Base-by-base conservation (phyloP, 2,329 filamentous ascomycete genomes). In the Ceratocystis diversiconidia region DNA sequence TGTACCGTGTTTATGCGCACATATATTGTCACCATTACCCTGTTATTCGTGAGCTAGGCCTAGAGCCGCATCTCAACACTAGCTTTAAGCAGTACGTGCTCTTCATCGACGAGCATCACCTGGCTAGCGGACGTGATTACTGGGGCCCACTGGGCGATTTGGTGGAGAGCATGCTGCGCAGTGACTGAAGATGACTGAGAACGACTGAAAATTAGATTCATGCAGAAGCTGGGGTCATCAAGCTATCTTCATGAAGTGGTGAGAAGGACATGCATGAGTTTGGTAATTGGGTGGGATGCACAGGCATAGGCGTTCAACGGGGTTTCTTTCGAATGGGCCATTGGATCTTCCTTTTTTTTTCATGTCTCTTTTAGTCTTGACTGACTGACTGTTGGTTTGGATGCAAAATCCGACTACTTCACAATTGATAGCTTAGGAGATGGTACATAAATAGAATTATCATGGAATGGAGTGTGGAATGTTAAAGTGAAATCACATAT, bases 11-110 rank as follows among this genome's bases (percentile, higher is more conserved):
- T 69, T 99, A 99, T 75, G 94, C 94, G 55, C 94, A 99, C 78
- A 96, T 99, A 72, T 99, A 99, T 84, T 99, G 95, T 80, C 94
- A 99, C 77, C 94, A 99, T 79, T 99, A 99, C 77, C 92, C 92
- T 44, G 92, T 99, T 70, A 88, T 99, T 70, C 88, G 95, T 67
- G 91, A 96, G 74, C 83, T 99, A 48, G 94, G 94, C 25, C 83
- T 99, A 67, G 94, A 99, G 77, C 92, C 95, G 57, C 94, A 99
- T 76, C 83, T 99, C 70, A 99, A 99, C 78, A 99, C 94, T 15
- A 95, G 90, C 77, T 99, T 99, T 85, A 99, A 99, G 82, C 94
- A 99, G 77, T 99, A 97, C 73, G 94, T 99, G 69, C 83, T 99
- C 67, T 99, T 99, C 76, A 91, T 99, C 71, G 92, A 99, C 75